A percentile compares a stretch with the other conserved stretches of the same genome.
phyloP scores from a whole-genome alignment of 2,329 filamentous ascomycete species.

The Fusarium coffeatum region DNA sequence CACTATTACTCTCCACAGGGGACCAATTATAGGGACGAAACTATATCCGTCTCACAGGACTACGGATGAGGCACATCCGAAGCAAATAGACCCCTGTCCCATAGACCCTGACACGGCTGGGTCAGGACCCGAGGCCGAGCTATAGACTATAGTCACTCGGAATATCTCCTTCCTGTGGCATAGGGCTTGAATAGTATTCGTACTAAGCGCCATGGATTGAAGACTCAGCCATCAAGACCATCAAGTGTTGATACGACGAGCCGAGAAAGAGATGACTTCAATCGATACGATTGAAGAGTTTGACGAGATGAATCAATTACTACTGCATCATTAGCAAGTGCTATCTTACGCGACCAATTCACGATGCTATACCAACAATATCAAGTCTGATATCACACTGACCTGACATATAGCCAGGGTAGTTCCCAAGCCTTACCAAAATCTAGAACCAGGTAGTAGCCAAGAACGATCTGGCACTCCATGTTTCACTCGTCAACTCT shows the following conservation, averaged over 20 bases:
- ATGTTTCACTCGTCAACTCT: slow-evolving; percentile 28
- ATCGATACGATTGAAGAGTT: background rate
- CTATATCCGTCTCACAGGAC: slow-evolving; percentile 35
- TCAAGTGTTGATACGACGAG: background rate
- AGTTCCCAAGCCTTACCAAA: slow-evolving; percentile 15
- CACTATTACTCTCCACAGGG: background rate
- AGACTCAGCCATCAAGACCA: background rate
- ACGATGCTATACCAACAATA: background rate
- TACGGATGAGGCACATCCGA: slow-evolving; percentile 43
- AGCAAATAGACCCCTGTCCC: slow-evolving; percentile 20
- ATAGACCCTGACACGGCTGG: slow-evolving; percentile 25
- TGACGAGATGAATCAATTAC: background rate
- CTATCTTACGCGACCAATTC: background rate
- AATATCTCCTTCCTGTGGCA: slow-evolving; percentile 4
- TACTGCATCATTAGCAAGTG: background rate
- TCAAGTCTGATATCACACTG: slow-evolving; percentile 1
- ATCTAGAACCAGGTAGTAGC: slow-evolving; percentile 18
- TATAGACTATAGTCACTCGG: slow-evolving; percentile 8
- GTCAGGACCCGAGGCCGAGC: slow-evolving; percentile 18
- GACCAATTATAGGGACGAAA: slow-evolving; percentile 32
- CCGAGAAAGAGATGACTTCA: background rate
- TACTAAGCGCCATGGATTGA: slow-evolving; percentile 27
- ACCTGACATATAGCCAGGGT: slow-evolving; percentile 24
- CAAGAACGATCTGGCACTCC: slow-evolving; percentile 22
- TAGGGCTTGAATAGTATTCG: slow-evolving; percentile 15